Evolutionary conservation across 805 yeast species (phyloP), one percentile per base, ranked within the genome.

Genomic region (Zygosaccharomyces siamensis): DNA sequence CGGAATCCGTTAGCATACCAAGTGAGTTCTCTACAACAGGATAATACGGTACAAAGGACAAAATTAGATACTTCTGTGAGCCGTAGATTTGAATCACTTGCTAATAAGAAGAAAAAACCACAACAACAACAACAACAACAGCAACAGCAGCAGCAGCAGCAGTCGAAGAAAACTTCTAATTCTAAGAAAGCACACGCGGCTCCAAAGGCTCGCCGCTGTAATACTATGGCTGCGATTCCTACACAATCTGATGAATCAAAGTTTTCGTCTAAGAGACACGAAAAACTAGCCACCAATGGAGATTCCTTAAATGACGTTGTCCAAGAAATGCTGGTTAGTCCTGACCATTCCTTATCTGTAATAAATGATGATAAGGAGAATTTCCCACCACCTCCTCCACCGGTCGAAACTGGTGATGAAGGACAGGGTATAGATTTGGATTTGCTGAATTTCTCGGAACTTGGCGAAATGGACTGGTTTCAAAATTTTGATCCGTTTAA

Each of bases 31-130:
- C 40, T 60, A 31, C 66, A 61, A 47, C 53, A 56, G 21, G 65
- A 61, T 45, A 63, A 60, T 26, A 47, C 62, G 2, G 53, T 56
- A 11, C 61, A 56, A 31, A 61, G 55, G 38, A 48, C 53, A 4
- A 58, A 54, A 37, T 53, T 59, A 2, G 67, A 64, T 48, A 65
- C 64, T 40, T 60, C 64, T 1, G 59, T 65, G 2, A 62, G 67
- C 47, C 64, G 63, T 56, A 53, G 69, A 41, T 65, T 65, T 48
- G 68, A 65, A 46, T 65, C 64, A 41, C 63, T 65, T 59, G 52
- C 58, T 35, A 63, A 63, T 43, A 64, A 61, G 46, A 60, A 57
- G 38, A 60, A 56, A 31, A 45, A 50, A 16, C 53, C 42, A 30
- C 48, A 48, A 32, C 39, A 44, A 8, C 46, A 14, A 11, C 49